Base-by-base conservation (phyloP, 2,329 filamentous ascomycete species). In the Esteya vermicola region DNA sequence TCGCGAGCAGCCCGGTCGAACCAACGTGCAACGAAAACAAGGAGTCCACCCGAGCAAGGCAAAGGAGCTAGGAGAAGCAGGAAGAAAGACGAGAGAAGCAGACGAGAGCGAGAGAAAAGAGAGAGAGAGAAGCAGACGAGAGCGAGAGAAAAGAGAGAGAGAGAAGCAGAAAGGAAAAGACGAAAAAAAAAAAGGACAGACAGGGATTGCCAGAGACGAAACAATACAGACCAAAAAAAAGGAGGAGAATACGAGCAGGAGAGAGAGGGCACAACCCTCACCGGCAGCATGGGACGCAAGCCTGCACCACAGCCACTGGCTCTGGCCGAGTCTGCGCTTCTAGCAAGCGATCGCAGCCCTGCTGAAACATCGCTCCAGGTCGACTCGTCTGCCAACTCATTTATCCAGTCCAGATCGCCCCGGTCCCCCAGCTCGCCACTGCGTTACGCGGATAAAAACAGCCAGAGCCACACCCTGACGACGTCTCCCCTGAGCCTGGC, bases 201-300 rank as follows among this genome's bases (percentile, higher is more conserved):
- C n/a, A 31, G n/a, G 18, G 28, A 31, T n/a, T n/a, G 5, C 14
- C 4, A 13, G 14, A 21, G 21, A 26, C 21, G n/a, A 26, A 34
- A 19, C 8, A 21, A 25, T 27, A 23, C 25, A 28, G 12, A 16
- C 10, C 35, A 4, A 28, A 21, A 36, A 18, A 25, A 28, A 19
- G n/a, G n/a, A n/a, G n/a, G n/a, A n/a, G n/a, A n/a, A n/a, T n/a
- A n/a, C n/a, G n/a, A n/a, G n/a, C n/a, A n/a, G n/a, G n/a, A n/a
- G n/a, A n/a, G n/a, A n/a, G n/a, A n/a, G n/a, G n/a, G n/a, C n/a
- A n/a, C n/a, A n/a, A n/a, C n/a, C n/a, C n/a, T n/a, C n/a, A n/a
- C n/a, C n/a, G n/a, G 35, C 47, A 58, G 44, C 48, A 75, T 75
- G 70, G 69, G 64, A 60, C 71, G 70, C 56, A 75, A 72, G 59